Conservation (phyloP, 2,329 filamentous ascomycete genomes). For the Fusarium napiforme region DNA sequence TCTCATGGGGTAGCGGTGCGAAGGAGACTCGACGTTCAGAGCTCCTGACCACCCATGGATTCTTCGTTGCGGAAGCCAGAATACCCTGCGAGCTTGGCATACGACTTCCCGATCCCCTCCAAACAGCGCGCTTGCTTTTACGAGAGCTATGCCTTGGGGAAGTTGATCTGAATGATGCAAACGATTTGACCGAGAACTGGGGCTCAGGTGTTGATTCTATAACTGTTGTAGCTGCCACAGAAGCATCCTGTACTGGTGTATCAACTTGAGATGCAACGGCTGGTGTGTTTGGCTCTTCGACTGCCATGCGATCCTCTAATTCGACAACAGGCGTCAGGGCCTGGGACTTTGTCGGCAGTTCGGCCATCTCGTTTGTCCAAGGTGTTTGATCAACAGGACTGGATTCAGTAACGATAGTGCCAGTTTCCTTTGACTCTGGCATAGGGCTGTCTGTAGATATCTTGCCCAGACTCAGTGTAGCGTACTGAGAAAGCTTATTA, state of each 20-base stretch:
- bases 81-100: slow-evolving; percentile 50
- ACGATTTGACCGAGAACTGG: slow-evolving; percentile 61
- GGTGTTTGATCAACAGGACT: slow-evolving; percentile 35
- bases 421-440: background rate
- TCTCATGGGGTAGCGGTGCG: slow-evolving; percentile 48
- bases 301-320: background rate
- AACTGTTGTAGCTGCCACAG: background rate
- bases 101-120: slow-evolving; percentile 37
- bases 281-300: background rate
- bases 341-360: background rate
- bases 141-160: slow-evolving; percentile 54
- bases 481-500: slow-evolving; percentile 36
- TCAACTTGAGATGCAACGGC: background rate
- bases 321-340: background rate
- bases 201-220: slow-evolving; percentile 57
- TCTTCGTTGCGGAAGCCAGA: slow-evolving; percentile 50
- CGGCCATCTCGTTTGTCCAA: slow-evolving; percentile 24
- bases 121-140: slow-evolving; percentile 24
- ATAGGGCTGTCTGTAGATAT: background rate
- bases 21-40: slow-evolving; percentile 52
- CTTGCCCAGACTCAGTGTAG: slow-evolving; percentile 8
- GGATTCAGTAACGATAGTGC: background rate
- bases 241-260: slow-evolving; percentile 9
- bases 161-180: slow-evolving; percentile 63
- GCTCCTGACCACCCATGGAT: slow-evolving; percentile 46